These are phyloP conservation scores for Lagerstroemia fauriei DNA, from an alignment of 441 rosid species.

Conservation along the genomic window DNA sequence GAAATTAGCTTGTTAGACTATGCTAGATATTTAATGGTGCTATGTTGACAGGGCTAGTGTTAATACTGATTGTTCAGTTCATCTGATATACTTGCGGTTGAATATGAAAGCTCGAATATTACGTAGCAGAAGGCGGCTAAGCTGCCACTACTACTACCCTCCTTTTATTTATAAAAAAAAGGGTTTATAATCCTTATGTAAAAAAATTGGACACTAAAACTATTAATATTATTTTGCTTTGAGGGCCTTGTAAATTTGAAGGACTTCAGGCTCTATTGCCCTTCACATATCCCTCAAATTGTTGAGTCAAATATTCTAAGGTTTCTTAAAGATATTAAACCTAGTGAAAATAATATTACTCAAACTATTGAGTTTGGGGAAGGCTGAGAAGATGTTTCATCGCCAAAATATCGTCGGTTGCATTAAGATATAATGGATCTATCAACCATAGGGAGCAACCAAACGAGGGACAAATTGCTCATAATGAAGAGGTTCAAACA, in stretches of 20 bases:
- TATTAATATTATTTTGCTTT: not conserved
- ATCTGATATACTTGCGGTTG: too few relatives aligned
- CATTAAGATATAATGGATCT: not conserved
- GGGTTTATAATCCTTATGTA: constrained; percentile 6
- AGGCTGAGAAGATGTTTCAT: too few relatives aligned
- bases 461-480: not conserved
- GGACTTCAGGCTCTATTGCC: not conserved
- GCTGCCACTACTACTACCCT: too few relatives aligned
- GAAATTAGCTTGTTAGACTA: too few relatives aligned
- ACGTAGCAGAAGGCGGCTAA: too few relatives aligned
- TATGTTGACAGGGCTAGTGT: too few relatives aligned
- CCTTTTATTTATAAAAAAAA: too few relatives aligned
- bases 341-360: not conserved
- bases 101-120: too few relatives aligned
- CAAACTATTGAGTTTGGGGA: not conserved
- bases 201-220: not conserved
- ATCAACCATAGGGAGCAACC: not conserved
- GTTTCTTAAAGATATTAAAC: constrained; percentile 2
- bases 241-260: too few relatives aligned
- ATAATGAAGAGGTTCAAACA: not conserved
- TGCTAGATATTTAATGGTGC: too few relatives aligned
- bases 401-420: not conserved
- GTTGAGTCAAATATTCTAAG: constrained; percentile 3
- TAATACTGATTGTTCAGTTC: too few relatives aligned
- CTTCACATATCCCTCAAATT: not conserved